Evolutionary conservation across 176 grass and related monocot species (phyloP), one percentile per base, ranked within the genome.

Genomic region (Hordeum marinum): DNA sequence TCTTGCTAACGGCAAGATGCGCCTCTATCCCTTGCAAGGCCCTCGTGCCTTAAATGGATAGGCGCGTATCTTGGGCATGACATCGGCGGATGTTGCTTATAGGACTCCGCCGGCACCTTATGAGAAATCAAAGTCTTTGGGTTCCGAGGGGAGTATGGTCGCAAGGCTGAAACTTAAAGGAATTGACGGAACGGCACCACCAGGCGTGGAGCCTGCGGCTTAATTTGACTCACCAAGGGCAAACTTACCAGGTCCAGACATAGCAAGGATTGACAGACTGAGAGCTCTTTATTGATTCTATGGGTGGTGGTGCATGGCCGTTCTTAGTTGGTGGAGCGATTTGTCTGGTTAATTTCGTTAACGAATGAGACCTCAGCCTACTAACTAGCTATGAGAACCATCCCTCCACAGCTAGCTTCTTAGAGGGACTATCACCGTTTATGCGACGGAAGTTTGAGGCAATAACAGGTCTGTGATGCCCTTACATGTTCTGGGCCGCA

Each of bases 61-160:
- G n/a, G n/a, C n/a, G n/a, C n/a, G n/a, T n/a, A n/a, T n/a, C n/a
- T n/a, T n/a, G n/a, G n/a, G n/a, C n/a, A n/a, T n/a, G n/a, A n/a
- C n/a, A 93, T 93, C 79, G 79, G 75, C 79, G 82, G 93, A 90
- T 90, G 91, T 92, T 93, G 65, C 91, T 93, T 82, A 86, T 82
- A 88, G 89, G 89, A 94, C 92, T 88, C 89, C 89, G 64, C 72
- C 58, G 92, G 67, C 92, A 94, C 89, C 90, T 92, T 94, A 92
- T 94, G 90, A 90, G 90, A 92, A 94, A 94, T 92, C 92, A 90
- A 90, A 92, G 92, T 92, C 85, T 94, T 94, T 94, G 87, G 87
- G 87, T 94, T 87, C 71, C 48, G 23, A 23, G 70, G 70, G 70
- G 41, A 73, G 70, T 73, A 73, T 73, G 70, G 41, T 73, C 70